phyloP scores from a whole-genome alignment of 176 grass and related monocot genomes.

The Carex cristatella region DNA sequence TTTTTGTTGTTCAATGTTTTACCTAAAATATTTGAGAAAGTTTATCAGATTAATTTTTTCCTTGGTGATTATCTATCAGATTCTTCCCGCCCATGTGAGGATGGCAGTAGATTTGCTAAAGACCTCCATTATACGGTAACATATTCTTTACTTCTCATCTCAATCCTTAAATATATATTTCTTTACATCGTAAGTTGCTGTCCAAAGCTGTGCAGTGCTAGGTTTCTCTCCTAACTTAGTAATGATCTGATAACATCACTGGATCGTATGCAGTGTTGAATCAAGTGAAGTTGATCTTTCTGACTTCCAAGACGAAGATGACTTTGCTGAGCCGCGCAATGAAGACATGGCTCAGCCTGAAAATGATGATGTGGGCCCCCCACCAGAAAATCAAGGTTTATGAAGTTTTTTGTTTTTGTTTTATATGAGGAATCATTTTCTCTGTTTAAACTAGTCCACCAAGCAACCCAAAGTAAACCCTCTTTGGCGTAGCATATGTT shows the following conservation, averaged over 20 bases:
- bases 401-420: neutral
- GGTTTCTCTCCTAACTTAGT: neutral
- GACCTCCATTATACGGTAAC: constrained; percentile 88
- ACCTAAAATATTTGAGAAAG: neutral
- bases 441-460: no score
- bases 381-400: constrained; percentile 47
- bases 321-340: constrained; percentile 27
- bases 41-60: constrained; percentile 5
- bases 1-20: constrained; percentile 3
- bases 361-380: constrained; percentile 26
- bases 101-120: constrained; percentile 95
- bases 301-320: constrained; percentile 79
- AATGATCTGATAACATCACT: no score
- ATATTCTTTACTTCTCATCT: constrained; percentile 8
- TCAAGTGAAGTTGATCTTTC: constrained; percentile 99
- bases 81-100: constrained; percentile 81
- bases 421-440: neutral
- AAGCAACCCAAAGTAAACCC: no score
- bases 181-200: constrained; percentile 1
- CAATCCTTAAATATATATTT: neutral
- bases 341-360: constrained; percentile 30
- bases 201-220: neutral
- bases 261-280: constrained; percentile 60
- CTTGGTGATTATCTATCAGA: constrained; percentile 34
- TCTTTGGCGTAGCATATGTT: no score